A percentile compares a stretch with the other conserved stretches of the same genome.
Evolutionary conservation across 495 filamentous ascomycete species (phyloP).

Genomic region (Friedmanniomyces endolithicus): DNA sequence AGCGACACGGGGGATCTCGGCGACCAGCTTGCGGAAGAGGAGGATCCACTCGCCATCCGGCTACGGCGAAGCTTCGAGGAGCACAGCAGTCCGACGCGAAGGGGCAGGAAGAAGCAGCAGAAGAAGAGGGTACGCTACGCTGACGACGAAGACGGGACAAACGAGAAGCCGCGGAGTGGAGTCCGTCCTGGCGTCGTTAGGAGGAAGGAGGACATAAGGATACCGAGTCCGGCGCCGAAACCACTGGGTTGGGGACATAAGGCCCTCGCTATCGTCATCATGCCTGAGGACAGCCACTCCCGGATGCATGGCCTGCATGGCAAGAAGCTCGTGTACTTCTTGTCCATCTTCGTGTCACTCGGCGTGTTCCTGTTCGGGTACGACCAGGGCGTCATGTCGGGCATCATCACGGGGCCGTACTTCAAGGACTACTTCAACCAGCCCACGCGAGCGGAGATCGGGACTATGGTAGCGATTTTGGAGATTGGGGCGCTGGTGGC

Average conservation of each 20-base stretch:
- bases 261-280: constrained; percentile 70
- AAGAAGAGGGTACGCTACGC: constrained; percentile 45
- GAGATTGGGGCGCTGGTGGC: constrained; percentile 88
- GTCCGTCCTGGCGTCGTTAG: constrained; percentile 42
- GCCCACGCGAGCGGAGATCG: constrained; percentile 69
- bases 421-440: constrained; percentile 90
- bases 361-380: constrained; percentile 98
- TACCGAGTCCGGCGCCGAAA: constrained; percentile 56
- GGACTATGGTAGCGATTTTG: constrained; percentile 92
- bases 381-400: constrained; percentile 98
- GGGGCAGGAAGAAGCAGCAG: constrained; percentile 29
- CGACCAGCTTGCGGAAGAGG: constrained; percentile 71
- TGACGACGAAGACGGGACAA: constrained; percentile 23
- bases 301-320: constrained; percentile 84
- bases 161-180: constrained; percentile 20
- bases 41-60: constrained; percentile 48
- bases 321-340: constrained; percentile 95
- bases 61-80: constrained; percentile 13
- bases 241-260: constrained; percentile 52
- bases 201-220: constrained; percentile 61
- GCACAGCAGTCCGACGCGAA: neutral
- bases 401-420: constrained; percentile 82
- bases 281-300: constrained; percentile 51
- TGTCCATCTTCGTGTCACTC: constrained; percentile 93
- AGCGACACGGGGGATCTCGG: constrained; percentile 87